phyloP scores from a whole-genome alignment of 2,329 filamentous ascomycete genomes.

The Penicillium hordei region DNA sequence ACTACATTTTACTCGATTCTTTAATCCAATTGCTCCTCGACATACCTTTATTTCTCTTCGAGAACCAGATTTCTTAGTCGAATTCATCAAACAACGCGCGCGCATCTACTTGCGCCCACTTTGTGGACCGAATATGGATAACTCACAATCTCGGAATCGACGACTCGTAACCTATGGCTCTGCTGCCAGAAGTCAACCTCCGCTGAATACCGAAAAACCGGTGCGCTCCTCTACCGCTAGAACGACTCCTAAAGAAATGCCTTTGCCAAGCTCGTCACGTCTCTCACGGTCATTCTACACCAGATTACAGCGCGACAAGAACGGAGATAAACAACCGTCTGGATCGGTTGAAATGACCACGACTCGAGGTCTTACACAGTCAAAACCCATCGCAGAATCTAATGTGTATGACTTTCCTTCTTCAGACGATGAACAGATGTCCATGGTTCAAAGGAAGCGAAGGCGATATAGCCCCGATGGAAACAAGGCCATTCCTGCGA shows the following conservation, averaged over 20 bases:
- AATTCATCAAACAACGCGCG: background rate
- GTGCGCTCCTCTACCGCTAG: background rate
- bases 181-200: slow-evolving; percentile 16
- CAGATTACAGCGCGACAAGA: slow-evolving; percentile 1
- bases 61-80: background rate
- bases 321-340: slow-evolving; percentile 4
- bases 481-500: background rate
- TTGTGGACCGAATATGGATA: slow-evolving; percentile 18
- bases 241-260: background rate
- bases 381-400: slow-evolving; percentile 3
- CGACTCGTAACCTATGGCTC: slow-evolving; percentile 43
- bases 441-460: slow-evolving; percentile 22
- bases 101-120: background rate
- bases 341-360: background rate
- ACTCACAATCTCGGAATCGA: slow-evolving; percentile 25
- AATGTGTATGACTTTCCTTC: slow-evolving; percentile 30
- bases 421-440: slow-evolving; percentile 27
- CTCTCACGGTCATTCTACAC: background rate
- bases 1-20: background rate
- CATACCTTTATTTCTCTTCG: background rate
- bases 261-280: background rate
- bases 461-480: slow-evolving; percentile 13
- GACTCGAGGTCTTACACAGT: background rate
- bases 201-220: slow-evolving; percentile 1
- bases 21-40: background rate